Conservation (phyloP, 2,329 filamentous ascomycete species). For the Colletotrichum zoysiae region DNA sequence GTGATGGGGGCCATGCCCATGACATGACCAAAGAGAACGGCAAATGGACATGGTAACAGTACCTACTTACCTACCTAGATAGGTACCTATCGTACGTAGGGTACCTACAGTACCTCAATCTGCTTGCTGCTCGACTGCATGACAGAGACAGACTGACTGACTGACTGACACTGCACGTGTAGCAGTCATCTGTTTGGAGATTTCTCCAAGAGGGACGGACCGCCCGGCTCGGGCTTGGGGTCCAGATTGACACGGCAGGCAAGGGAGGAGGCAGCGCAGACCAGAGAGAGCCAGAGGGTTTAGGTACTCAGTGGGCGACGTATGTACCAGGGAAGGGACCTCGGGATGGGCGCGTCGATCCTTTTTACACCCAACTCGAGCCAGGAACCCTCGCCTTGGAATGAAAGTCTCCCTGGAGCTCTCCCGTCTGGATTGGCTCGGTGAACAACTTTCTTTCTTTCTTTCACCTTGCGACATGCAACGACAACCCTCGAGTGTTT, state of each 20-base stretch:
- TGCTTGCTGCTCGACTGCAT: not conserved
- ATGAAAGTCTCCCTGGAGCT: conserved; percentile 11
- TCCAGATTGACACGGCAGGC: not conserved
- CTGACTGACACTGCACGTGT: not conserved
- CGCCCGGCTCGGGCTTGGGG: not conserved
- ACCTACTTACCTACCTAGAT: no score
- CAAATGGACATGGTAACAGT: not conserved
- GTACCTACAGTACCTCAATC: not conserved
- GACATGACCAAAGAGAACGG: not conserved
- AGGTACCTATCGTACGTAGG: no score
- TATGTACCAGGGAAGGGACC: no score
- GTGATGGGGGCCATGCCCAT: not conserved
- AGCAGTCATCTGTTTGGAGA: conserved; percentile 9
- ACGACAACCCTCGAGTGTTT: conserved; percentile 1
- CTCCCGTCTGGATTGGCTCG: conserved; percentile 25
- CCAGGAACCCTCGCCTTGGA: conserved; percentile 38
- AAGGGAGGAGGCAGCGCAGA: no score
- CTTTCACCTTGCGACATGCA: conserved; percentile 16
- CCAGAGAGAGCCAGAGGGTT: not conserved
- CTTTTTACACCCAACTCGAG: conserved; percentile 33
- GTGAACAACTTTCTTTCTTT: conserved; percentile 12
- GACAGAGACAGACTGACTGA: no score
- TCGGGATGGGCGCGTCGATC: conserved; percentile 38
- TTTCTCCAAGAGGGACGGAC: conserved; percentile 3
- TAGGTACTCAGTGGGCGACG: not conserved